Conservation (phyloP, 306 rosid genomes). For the Cicer pinnatifidum region DNA sequence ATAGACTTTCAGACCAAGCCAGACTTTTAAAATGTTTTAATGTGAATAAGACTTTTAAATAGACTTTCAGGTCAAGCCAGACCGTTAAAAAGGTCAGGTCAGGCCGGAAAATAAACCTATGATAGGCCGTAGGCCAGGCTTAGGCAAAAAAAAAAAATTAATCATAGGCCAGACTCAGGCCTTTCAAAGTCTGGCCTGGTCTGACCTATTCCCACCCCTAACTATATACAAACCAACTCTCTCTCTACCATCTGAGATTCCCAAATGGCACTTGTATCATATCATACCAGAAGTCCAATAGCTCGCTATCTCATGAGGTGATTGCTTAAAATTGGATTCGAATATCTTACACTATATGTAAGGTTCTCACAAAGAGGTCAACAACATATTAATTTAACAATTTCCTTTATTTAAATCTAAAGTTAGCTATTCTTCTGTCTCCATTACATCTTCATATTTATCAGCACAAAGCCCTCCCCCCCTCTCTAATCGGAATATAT, state of each 20-base stretch:
- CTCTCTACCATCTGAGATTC: conserved; percentile 4
- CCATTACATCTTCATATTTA: not conserved
- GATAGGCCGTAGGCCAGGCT: too few relatives aligned
- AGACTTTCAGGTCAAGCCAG: too few relatives aligned
- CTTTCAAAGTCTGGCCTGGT: too few relatives aligned
- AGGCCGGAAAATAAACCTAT: too few relatives aligned
- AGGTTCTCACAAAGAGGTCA: conserved; percentile 16
- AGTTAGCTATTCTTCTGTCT: not conserved
- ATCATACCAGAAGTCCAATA: conserved; percentile 13
- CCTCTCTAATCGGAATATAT: not conserved
- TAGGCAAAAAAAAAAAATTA: too few relatives aligned
- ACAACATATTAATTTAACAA: not conserved
- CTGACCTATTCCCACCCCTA: too few relatives aligned
- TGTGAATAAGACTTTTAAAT: too few relatives aligned
- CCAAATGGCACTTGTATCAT: conserved; percentile 25
- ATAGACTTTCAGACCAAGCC: too few relatives aligned
- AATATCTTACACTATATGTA: conserved; percentile 8
- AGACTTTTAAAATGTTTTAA: too few relatives aligned
- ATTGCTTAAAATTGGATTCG: conserved; percentile 40
- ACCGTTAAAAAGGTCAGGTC: too few relatives aligned
- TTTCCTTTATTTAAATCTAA: not conserved
- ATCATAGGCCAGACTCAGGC: too few relatives aligned
- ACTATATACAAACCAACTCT: conserved; percentile 1
- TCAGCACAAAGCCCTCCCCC: not conserved
- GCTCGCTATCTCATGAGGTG: not conserved